phyloP scores from a whole-genome alignment of 2,329 filamentous ascomycete genomes.

The Botryotinia convoluta region DNA sequence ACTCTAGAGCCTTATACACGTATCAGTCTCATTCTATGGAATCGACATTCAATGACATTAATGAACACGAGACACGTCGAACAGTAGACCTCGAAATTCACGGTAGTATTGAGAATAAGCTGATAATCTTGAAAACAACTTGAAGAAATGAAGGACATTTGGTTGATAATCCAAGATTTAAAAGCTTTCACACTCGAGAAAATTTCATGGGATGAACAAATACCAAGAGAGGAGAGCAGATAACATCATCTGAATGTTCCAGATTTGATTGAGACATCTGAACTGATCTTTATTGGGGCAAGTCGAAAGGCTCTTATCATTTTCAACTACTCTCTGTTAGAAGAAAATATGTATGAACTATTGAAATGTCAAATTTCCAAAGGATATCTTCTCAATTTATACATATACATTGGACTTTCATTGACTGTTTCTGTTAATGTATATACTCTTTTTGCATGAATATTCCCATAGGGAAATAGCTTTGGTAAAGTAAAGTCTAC shows the following conservation, averaged over 20 bases:
- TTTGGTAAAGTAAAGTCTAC: no score
- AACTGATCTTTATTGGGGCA: no score
- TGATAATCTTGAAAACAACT: no score
- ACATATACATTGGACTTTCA: not conserved
- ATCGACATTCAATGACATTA: no score
- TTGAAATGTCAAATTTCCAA: not conserved
- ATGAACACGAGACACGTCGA: no score
- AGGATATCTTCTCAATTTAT: no score
- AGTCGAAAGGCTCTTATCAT: accelerated
- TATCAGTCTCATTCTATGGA: not conserved
- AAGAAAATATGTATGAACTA: not conserved
- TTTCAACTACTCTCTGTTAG: accelerated
- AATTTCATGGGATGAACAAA: not conserved
- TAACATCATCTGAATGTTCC: not conserved
- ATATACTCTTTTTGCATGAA: accelerated
- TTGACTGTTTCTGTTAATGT: not conserved
- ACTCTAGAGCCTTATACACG: not conserved
- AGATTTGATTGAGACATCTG: not conserved
- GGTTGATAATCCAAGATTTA: no score
- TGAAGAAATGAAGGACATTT: no score
- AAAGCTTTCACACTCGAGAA: not conserved
- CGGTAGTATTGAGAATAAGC: accelerated
- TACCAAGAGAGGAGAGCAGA: not conserved
- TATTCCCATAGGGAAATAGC: not conserved
- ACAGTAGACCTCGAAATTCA: accelerated